Evolutionary conservation across 768 basidiomycete species (phyloP).

Genomic region (Rubroboletus satanas): DNA sequence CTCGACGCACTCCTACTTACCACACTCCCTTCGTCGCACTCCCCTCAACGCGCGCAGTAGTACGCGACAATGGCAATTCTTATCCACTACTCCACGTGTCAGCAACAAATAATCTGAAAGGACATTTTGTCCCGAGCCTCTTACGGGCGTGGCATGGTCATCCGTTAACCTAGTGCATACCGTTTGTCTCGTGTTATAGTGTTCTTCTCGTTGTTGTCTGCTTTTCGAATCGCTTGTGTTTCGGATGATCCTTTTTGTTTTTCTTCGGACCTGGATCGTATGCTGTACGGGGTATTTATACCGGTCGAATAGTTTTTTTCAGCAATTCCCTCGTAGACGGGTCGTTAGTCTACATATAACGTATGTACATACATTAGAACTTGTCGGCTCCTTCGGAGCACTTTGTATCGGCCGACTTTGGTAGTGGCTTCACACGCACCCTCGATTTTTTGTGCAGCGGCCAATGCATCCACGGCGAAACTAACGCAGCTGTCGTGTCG

Average conservation of each 20-base stretch:
- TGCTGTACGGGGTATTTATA: not conserved
- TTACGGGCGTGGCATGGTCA: not conserved
- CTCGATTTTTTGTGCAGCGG: not conserved
- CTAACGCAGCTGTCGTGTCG: constrained; percentile 11
- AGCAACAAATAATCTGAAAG: constrained; percentile 14
- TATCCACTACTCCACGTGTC: not conserved
- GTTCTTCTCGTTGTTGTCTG: not conserved
- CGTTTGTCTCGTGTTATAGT: not conserved
- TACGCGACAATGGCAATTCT: not conserved
- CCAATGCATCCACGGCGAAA: constrained; percentile 24
- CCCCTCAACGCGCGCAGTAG: not conserved
- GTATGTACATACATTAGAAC: not conserved
- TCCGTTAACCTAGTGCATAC: not conserved
- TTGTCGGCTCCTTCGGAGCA: constrained; percentile 7
- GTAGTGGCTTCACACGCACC: constrained; percentile 10
- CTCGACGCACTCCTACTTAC: not conserved
- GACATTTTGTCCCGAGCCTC: not conserved
- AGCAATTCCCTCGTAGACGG: not conserved
- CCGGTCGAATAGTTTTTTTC: not conserved
- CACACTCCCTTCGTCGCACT: constrained; percentile 1
- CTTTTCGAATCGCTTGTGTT: not conserved
- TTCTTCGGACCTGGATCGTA: not conserved
- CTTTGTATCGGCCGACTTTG: constrained; percentile 13
- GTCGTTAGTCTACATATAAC: not conserved
- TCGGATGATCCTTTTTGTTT: not conserved